Conservation (phyloP, 2,329 filamentous ascomycete genomes). For the Chaetomium globosum region DNA sequence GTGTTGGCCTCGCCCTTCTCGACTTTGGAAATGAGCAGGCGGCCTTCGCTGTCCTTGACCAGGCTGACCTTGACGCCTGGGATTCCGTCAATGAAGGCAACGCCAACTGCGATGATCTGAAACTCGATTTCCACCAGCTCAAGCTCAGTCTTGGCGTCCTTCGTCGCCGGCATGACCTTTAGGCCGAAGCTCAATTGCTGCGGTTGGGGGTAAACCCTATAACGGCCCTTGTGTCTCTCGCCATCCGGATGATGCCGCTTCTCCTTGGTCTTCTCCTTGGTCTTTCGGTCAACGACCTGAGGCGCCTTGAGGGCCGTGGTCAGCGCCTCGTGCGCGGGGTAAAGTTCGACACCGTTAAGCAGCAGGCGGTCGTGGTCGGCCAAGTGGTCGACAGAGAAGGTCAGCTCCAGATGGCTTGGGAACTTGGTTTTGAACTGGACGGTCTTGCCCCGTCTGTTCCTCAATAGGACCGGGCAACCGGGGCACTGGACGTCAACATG, state of each 20-base stretch:
- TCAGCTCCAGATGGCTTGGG: conserved; percentile 53
- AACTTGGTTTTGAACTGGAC: conserved; percentile 34
- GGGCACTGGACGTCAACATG: conserved; percentile 57
- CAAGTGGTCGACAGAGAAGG: conserved; percentile 56
- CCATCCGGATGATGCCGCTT: conserved; percentile 37
- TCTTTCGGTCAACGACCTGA: conserved; percentile 46
- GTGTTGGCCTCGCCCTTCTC: conserved; percentile 39
- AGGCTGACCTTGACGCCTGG: conserved; percentile 62
- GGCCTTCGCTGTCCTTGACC: conserved; percentile 59
- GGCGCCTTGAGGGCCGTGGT: conserved; percentile 49
- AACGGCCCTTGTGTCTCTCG: conserved; percentile 23
- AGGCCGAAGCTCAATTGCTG: conserved; percentile 55
- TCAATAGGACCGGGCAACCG: conserved; percentile 52
- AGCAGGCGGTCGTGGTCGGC: conserved; percentile 51
- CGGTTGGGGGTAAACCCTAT: conserved; percentile 33
- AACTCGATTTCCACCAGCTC: conserved; percentile 58
- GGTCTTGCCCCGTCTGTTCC: conserved; percentile 37
- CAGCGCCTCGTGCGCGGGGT: conserved; percentile 55
- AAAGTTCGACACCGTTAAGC: conserved; percentile 64
- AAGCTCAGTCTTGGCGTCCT: conserved; percentile 55
- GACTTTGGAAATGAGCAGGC: conserved; percentile 58
- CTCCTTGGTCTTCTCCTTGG: conserved; percentile 39
- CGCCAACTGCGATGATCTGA: conserved; percentile 62
- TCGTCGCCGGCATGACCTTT: conserved; percentile 47
- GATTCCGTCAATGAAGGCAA: conserved; percentile 57